Base-by-base conservation (phyloP, 495 filamentous ascomycete genomes). In the Podospora pseudocomata region DNA sequence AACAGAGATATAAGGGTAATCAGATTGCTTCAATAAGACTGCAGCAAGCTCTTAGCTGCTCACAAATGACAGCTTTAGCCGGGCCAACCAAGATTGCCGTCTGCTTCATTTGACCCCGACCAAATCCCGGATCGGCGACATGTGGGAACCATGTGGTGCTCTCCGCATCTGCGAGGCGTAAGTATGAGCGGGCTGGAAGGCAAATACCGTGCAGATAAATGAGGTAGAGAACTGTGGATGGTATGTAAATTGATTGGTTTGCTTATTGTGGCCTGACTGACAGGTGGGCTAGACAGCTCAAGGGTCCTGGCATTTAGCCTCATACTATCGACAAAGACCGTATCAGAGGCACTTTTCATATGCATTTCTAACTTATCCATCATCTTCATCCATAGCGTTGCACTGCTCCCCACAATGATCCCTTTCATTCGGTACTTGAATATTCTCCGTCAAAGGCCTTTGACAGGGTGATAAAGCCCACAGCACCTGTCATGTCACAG, bases 341-440 rank as follows among this genome's bases (percentile, higher is more conserved):
- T 19, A 53, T 44, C 58, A 66, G 58, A 39, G 66, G 20, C 61
- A 7, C 32, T 39, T 39, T 59, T 61, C 23, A 62, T 34, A 57
- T 62, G 60, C 28, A 18, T 44, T 30, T 58, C 19, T 34, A 65
- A 65, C 65, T 67, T 70, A 64, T 6, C 68, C 68, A 65, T 60
- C 56, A 7, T 18, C 65, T 67, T 67, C 62, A 67, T 60, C 69
- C 69, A 63, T 71, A 70, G 44, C 18, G 65, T 23, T 23, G 5
- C 23, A 68, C 63, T 20, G 26, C 39, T 66, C 57, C 54, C 63
- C 70, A 63, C 65, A 69, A 63, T 4, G 53, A 69, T 65, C 67
- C 67, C 67, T 67, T 44, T 30, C 39, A 18, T 55, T 65, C 68
- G 71, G 68, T 70, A 68, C 71, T 70, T 64, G 58, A 20, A n/a